Percentiles rank a stretch among this genome's conserved stretches.
Evolutionary conservation across 176 grass and related monocot genomes (phyloP).

Genomic region (Oryza officinalis): DNA sequence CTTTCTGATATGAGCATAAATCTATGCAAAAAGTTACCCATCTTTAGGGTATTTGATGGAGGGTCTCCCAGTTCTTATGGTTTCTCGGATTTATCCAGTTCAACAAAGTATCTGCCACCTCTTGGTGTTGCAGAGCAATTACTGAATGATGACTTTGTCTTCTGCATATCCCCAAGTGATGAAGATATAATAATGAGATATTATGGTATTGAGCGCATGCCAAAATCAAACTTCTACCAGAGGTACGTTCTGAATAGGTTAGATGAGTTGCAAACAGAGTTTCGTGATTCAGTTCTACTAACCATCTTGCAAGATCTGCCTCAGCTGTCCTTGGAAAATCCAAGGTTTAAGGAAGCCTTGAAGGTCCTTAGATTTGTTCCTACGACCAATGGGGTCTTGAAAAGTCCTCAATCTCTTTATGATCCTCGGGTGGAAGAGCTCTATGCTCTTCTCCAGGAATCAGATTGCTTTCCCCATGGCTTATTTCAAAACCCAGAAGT

Average conservation of each 20-base stretch:
- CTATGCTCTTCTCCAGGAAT: conserved; percentile 89
- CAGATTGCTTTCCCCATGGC: conserved; percentile 77
- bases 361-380: conserved; percentile 80
- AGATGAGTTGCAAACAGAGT: conserved; percentile 59
- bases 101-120: conserved; percentile 78
- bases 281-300: conserved; percentile 78
- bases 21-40: conserved; percentile 83
- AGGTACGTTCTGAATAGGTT: conserved; percentile 69
- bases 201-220: conserved; percentile 76
- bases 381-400: conserved; percentile 67
- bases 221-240: conserved; percentile 77
- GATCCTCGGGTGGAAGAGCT: conserved; percentile 95
- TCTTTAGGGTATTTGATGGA: conserved; percentile 70
- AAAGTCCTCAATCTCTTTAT: conserved; percentile 89
- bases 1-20: conserved; percentile 71
- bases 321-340: conserved; percentile 78
- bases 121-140: conserved; percentile 70
- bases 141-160: conserved; percentile 70
- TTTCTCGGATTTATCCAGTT: conserved; percentile 73
- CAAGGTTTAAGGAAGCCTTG: conserved; percentile 78
- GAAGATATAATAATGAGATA: conserved; percentile 89
- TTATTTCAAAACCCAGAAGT: conserved; percentile 77
- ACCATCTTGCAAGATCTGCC: conserved; percentile 90
- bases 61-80: conserved; percentile 53
- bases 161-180: conserved; percentile 64